Evolutionary conservation across 1,284 basidiomycete species (phyloP).

Genomic region (Pascua sp.): DNA sequence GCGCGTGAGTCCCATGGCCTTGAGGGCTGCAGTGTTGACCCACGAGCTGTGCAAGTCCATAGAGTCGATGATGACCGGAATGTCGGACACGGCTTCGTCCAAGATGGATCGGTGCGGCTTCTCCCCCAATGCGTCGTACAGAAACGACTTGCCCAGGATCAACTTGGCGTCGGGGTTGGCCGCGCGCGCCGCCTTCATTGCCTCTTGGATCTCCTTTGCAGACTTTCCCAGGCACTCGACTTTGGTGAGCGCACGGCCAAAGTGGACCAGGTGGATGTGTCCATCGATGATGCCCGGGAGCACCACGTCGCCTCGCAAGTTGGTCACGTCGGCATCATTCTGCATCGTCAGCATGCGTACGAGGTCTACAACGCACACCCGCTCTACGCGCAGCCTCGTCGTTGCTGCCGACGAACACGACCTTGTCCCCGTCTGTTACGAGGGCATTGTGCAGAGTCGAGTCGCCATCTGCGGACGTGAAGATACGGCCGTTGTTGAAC

Average conservation of each 20-base stretch:
- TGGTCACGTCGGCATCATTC: slow-evolving; percentile 1
- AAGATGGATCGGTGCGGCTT: slow-evolving; percentile 18
- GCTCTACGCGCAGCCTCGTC: not conserved
- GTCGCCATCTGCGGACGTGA: slow-evolving; percentile 21
- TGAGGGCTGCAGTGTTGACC: slow-evolving; percentile 28
- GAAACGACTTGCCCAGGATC: slow-evolving; percentile 23
- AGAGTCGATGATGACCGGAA: slow-evolving; percentile 34
- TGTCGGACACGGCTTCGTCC: slow-evolving; percentile 23
- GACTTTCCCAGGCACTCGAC: slow-evolving; percentile 9
- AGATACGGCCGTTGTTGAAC: slow-evolving; percentile 27
- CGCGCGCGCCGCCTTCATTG: slow-evolving; percentile 1
- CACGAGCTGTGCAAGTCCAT: slow-evolving; percentile 33
- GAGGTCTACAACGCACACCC: slow-evolving; percentile 1
- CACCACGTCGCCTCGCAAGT: slow-evolving; percentile 23
- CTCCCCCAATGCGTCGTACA: slow-evolving; percentile 22
- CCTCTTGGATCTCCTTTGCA: slow-evolving; percentile 17
- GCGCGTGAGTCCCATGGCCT: slow-evolving; percentile 23
- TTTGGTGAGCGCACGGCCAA: slow-evolving; percentile 23
- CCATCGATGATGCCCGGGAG: slow-evolving; percentile 34
- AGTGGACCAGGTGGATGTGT: slow-evolving; percentile 31
- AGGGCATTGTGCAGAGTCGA: slow-evolving; percentile 19
- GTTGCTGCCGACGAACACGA: slow-evolving; percentile 18
- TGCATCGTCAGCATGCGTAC: not conserved
- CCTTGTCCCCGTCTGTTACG: slow-evolving; percentile 14
- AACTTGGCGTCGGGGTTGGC: slow-evolving; percentile 13